Evolutionary conservation across 2,329 filamentous ascomycete species (phyloP).

Genomic region (Aspergillus melleus): DNA sequence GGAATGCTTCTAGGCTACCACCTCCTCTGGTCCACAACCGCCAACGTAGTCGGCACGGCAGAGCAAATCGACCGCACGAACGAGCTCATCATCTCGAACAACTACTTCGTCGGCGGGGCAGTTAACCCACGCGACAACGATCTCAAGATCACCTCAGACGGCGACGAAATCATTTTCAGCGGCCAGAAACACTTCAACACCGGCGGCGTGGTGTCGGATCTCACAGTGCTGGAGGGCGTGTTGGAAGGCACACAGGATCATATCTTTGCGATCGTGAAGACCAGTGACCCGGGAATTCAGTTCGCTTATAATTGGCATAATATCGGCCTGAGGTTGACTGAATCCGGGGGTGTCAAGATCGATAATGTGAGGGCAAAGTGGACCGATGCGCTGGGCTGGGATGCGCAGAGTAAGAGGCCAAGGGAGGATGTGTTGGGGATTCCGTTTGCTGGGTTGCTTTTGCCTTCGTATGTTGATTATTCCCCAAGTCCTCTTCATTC

Average conservation of each 20-base stretch:
- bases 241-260: slow-evolving; percentile 59
- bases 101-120: slow-evolving; percentile 66
- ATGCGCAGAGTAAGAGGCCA: slow-evolving; percentile 51
- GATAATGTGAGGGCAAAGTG: slow-evolving; percentile 58
- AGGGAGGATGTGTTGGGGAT: slow-evolving; percentile 52
- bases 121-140: slow-evolving; percentile 67
- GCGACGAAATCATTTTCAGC: slow-evolving; percentile 58
- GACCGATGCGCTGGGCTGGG: slow-evolving; percentile 64
- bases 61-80: slow-evolving; percentile 61
- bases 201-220: slow-evolving; percentile 64
- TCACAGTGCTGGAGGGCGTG: slow-evolving; percentile 66
- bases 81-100: slow-evolving; percentile 60
- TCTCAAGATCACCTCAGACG: slow-evolving; percentile 56
- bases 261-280: slow-evolving; percentile 63
- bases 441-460: slow-evolving; percentile 57
- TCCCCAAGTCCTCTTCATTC: not conserved
- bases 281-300: slow-evolving; percentile 57
- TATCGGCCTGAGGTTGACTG: slow-evolving; percentile 62
- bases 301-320: slow-evolving; percentile 64
- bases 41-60: slow-evolving; percentile 59
- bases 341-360: slow-evolving; percentile 64
- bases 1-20: slow-evolving; percentile 68
- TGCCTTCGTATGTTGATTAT: slow-evolving; percentile 51
- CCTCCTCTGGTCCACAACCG: slow-evolving; percentile 63
- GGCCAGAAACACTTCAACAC: slow-evolving; percentile 69